A percentile compares a stretch with the other conserved stretches of the same genome.
These are phyloP conservation scores for Scutellaria baicalensis DNA, from an alignment of 257 asterid genomes.

Conservation along the genomic window DNA sequence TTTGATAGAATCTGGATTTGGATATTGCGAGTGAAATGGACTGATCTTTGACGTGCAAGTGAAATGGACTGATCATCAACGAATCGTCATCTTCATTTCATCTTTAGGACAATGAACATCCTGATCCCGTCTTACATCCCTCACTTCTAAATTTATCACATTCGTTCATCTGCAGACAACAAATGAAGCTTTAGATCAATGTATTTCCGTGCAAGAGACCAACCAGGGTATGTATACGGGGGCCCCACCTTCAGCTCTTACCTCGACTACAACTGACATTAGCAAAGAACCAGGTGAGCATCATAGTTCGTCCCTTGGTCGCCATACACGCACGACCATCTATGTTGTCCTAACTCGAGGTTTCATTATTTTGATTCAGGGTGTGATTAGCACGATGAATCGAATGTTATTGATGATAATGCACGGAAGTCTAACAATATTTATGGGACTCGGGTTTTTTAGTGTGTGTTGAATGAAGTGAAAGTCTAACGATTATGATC, in stretches of 20 bases:
- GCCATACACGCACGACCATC: background rate
- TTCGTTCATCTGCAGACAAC: slow-evolving; percentile 38
- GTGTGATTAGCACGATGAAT: slow-evolving; percentile 16
- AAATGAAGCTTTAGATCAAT: slow-evolving; percentile 21
- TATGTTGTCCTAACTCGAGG: background rate
- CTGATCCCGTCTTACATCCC: background rate
- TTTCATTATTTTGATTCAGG: slow-evolving; percentile 21
- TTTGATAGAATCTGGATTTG: no score
- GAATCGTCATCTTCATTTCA: no score
- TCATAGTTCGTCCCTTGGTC: background rate
- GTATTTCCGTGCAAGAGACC: slow-evolving; percentile 24
- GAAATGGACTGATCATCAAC: no score
- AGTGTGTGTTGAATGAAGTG: slow-evolving; percentile 4
- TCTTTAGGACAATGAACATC: no score
- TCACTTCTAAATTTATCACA: background rate
- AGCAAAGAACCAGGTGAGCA: slow-evolving; percentile 37
- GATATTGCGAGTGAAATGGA: no score
- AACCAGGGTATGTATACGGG: slow-evolving; percentile 21
- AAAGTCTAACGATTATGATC: background rate
- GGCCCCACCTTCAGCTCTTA: slow-evolving; percentile 10
- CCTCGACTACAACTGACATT: slow-evolving; percentile 24
- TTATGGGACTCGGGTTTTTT: slow-evolving; percentile 2
- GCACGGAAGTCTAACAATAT: background rate
- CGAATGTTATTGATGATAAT: background rate
- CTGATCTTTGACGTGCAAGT: no score